Evolutionary conservation across 805 yeast species (phyloP).

Genomic region (Candida oleophila): DNA sequence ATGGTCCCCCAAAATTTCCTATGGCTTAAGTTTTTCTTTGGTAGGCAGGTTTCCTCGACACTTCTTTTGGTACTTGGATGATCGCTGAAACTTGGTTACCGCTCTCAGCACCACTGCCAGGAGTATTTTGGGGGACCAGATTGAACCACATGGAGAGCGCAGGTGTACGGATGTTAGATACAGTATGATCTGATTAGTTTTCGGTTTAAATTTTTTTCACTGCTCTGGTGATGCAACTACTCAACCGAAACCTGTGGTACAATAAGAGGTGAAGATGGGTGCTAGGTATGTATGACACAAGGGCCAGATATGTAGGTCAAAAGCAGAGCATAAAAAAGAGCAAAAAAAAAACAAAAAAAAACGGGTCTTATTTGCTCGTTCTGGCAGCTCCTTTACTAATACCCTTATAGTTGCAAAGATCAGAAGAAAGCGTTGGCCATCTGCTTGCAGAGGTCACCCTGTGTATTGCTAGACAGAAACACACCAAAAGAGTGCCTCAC

Average conservation of each 20-base stretch:
- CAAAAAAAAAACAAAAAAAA: too few species aligned
- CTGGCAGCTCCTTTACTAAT: slow-evolving; percentile 9
- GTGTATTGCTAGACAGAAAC: slow-evolving; percentile 86
- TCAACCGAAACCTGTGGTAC: too few species aligned
- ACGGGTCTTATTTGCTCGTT: too few species aligned
- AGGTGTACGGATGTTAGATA: neutral
- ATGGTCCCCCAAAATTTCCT: neutral
- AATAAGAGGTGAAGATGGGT: slow-evolving; percentile 48
- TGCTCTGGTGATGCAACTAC: neutral
- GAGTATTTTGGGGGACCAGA: too few species aligned
- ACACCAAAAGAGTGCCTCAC: slow-evolving; percentile 87
- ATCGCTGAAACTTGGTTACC: too few species aligned
- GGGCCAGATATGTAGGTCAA: neutral
- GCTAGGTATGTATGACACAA: slow-evolving; percentile 43
- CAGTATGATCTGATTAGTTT: neutral
- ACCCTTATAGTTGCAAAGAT: slow-evolving; percentile 76
- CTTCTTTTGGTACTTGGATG: too few species aligned
- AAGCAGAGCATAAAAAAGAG: neutral
- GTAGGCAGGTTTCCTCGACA: too few species aligned
- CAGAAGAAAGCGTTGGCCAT: slow-evolving; percentile 94
- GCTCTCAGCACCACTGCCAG: too few species aligned
- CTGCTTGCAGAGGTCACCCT: slow-evolving; percentile 93
- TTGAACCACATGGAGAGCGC: too few species aligned
- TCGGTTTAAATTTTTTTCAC: neutral
- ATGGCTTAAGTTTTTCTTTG: neutral